Evolutionary conservation across 148 eudicot species (phyloP), one percentile per base, ranked within the genome.

Genomic region (Rhododendron vialii): DNA sequence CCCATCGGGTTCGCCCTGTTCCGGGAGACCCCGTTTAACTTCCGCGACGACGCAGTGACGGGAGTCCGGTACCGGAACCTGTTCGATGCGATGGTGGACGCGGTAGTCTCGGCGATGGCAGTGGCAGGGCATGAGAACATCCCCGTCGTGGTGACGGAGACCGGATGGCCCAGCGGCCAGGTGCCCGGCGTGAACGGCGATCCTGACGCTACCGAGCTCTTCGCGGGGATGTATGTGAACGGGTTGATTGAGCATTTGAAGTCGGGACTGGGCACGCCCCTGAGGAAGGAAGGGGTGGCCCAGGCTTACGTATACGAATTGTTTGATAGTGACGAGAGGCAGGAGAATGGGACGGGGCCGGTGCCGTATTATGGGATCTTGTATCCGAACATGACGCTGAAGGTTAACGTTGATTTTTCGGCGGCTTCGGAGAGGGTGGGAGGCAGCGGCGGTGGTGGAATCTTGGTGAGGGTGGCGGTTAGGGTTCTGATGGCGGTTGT

Each of bases 61-160:
- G 98, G 98, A 1, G 95, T 91, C 69, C 90, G 98, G 17, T 96
- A 95, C 90, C 88, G 96, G 45, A 96, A 96, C 86, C 80, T 96
- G 24, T 96, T 91, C 81, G 99, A 96, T 77, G 88, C 82, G 79
- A 94, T 96, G 99, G 91, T 96, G 0, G 98, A 96, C 55, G 89
- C 95, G 0, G 89, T 96, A 5, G 45, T 96, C 1, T 87, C 91
- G 0, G 94, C 97, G 3, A 91, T 96, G 91, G 92, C 96, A 0
- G 93, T 91, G 1, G 87, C 92, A 0, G 99, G 99, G 0, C 96
- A 96, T 75, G 94, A 92, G 89, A 91, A 90, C 47, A 92, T 96
- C 43, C 99, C 99, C 9, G 85, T 96, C 13, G 82, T 95, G 0
- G 98, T 96, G 80, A 85, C 95, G 0, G 96, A 92, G 83, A 93